These are phyloP conservation scores for Blastobotrys serpentis DNA, from an alignment of 1,139 yeast genomes.

Conservation along the genomic window DNA sequence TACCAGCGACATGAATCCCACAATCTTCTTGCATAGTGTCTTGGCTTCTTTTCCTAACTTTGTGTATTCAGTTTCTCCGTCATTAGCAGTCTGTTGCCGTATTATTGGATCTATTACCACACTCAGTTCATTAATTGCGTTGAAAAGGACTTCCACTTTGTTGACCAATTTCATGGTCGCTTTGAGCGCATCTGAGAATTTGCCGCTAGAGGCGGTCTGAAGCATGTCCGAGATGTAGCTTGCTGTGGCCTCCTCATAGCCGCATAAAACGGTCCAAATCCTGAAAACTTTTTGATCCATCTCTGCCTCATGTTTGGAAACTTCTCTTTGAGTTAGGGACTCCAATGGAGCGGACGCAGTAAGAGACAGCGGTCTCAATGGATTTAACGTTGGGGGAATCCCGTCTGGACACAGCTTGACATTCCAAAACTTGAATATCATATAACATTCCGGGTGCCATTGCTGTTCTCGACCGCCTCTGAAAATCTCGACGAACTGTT, in stretches of 20 bases:
- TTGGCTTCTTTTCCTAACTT: constrained; percentile 75
- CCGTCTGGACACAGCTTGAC: constrained; percentile 51
- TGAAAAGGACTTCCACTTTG: constrained; percentile 72
- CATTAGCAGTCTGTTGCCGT: constrained; percentile 19
- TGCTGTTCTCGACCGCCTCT: constrained; percentile 94
- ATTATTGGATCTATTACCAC: constrained; percentile 29
- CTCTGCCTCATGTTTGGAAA: constrained; percentile 56
- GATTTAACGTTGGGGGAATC: constrained; percentile 23
- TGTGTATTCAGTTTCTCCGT: constrained; percentile 23
- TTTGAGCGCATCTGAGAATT: constrained; percentile 65
- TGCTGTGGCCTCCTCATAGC: constrained; percentile 91
- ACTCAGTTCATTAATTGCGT: constrained; percentile 60
- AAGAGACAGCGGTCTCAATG: constrained; percentile 25
- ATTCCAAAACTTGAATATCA: constrained; percentile 97
- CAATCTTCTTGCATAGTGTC: constrained; percentile 57
- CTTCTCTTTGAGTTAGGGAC: constrained; percentile 50
- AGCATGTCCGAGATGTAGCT: constrained; percentile 91
- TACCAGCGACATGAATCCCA: constrained; percentile 43
- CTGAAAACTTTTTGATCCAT: constrained; percentile 70
- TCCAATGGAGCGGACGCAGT: constrained; percentile 24
- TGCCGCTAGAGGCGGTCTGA: constrained; percentile 75
- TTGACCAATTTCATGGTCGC: constrained; percentile 74
- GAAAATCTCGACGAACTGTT: constrained; percentile 89
- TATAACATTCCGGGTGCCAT: constrained; percentile 99
- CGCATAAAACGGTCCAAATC: constrained; percentile 86